Evolutionary conservation across 148 eudicot genomes (phyloP).

Genomic region (Chenopodium formosanum): DNA sequence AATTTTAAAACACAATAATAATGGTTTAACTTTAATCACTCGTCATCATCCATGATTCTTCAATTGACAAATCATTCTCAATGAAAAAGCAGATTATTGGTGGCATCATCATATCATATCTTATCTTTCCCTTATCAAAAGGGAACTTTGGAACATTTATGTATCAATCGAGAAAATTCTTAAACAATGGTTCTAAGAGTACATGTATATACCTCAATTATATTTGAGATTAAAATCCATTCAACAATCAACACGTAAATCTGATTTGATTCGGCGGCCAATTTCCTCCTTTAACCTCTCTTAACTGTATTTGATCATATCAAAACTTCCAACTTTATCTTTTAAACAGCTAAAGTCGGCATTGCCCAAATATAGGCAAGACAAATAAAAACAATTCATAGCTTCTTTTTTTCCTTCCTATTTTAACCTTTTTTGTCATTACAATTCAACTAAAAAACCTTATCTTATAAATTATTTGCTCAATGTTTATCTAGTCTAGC

Average conservation of each 20-base stretch:
- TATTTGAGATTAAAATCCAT: not conserved
- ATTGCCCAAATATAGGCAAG: conserved; percentile 11
- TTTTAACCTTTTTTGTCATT: not conserved
- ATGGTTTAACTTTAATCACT: no score
- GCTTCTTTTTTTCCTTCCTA: not conserved
- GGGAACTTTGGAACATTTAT: conserved; percentile 10
- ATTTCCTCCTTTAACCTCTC: not conserved
- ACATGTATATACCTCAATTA: conserved; percentile 7
- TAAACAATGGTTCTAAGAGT: not conserved
- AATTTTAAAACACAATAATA: no score
- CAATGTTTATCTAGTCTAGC: conserved; percentile 6
- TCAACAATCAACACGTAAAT: not conserved
- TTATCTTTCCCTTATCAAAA: conserved; percentile 23
- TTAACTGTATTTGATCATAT: conserved; percentile 19
- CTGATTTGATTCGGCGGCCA: not conserved
- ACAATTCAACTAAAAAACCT: not conserved
- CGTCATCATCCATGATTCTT: not conserved
- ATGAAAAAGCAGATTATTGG: not conserved
- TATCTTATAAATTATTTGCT: not conserved
- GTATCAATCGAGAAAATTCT: not conserved
- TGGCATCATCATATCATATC: conserved; percentile 21
- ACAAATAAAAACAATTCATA: not conserved
- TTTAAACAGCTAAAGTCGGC: not conserved
- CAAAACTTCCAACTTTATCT: conserved; percentile 1
- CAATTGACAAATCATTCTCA: not conserved